A percentile compares a stretch with the other conserved stretches of the same genome.
Conservation (phyloP, 495 filamentous ascomycete genomes). For the Trichoderma virens region DNA sequence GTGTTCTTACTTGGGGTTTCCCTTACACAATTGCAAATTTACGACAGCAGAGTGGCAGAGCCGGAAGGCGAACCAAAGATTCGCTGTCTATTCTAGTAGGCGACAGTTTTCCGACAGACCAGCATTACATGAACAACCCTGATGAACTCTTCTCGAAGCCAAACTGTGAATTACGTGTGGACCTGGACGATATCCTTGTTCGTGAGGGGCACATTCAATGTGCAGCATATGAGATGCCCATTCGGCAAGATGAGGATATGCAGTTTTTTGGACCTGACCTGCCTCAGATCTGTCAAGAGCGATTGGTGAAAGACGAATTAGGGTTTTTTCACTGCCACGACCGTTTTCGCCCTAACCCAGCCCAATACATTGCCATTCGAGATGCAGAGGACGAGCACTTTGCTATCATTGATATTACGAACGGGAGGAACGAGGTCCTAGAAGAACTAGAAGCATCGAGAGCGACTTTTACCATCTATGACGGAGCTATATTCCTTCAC, state of each 20-base stretch:
- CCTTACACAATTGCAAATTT: constrained; percentile 92
- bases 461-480: constrained; percentile 92
- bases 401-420: constrained; percentile 82
- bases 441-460: constrained; percentile 95
- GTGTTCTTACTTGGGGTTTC: constrained; percentile 89
- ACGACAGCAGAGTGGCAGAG: constrained; percentile 89
- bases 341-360: constrained; percentile 79
- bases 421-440: constrained; percentile 73
- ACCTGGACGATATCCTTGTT: constrained; percentile 83
- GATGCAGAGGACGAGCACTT: constrained; percentile 92
- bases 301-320: constrained; percentile 61
- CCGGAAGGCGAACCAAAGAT: constrained; percentile 88
- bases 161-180: constrained; percentile 81
- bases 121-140: constrained; percentile 94
- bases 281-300: constrained; percentile 60
- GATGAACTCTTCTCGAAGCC: constrained; percentile 93
- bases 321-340: constrained; percentile 88
- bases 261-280: constrained; percentile 76
- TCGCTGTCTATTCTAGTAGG: constrained; percentile 86
- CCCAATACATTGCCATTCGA: constrained; percentile 76
- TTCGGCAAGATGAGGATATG: constrained; percentile 65
- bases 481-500: constrained; percentile 95
- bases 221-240: constrained; percentile 91
- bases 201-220: constrained; percentile 93
- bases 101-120: constrained; percentile 87